phyloP scores from a whole-genome alignment of 306 rosid genomes.

The Argentina anserina region DNA sequence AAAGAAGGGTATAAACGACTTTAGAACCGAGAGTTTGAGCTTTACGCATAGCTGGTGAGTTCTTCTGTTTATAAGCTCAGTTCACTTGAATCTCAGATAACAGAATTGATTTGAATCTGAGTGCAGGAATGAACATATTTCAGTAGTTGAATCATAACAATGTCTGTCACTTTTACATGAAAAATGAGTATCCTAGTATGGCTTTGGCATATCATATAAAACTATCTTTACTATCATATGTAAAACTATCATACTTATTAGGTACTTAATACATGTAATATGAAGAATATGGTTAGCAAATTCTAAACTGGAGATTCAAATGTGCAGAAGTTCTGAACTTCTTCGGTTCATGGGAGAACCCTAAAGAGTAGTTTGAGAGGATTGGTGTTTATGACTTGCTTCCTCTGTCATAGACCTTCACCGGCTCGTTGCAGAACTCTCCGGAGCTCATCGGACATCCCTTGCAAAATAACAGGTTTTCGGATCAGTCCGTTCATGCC shows the following conservation, averaged over 20 bases:
- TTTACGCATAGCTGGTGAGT: neutral
- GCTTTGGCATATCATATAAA: neutral
- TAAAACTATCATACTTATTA: neutral
- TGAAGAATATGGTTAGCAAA: conserved; percentile 19
- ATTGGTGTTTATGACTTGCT: neutral
- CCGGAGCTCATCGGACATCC: conserved; percentile 58
- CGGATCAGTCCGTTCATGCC: conserved; percentile 80
- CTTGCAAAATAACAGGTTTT: conserved; percentile 63
- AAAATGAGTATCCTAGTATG: neutral
- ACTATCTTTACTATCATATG: neutral
- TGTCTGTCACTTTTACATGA: conserved; percentile 3
- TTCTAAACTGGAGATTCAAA: neutral
- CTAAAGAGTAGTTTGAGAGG: neutral
- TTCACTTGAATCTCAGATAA: neutral
- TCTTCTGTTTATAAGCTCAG: neutral
- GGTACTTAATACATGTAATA: neutral
- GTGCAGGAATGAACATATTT: neutral
- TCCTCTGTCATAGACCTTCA: conserved; percentile 38
- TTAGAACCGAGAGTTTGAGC: too few species aligned
- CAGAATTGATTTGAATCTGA: neutral
- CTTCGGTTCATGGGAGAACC: conserved; percentile 5
- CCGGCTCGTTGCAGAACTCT: conserved; percentile 50
- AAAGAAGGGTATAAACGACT: neutral
- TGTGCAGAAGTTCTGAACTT: conserved; percentile 6
- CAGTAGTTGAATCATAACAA: neutral